A percentile compares a stretch with the other conserved stretches of the same genome.
phyloP scores from a whole-genome alignment of 1,284 basidiomycete genomes.

The Pseudozyma hubeiensis region DNA sequence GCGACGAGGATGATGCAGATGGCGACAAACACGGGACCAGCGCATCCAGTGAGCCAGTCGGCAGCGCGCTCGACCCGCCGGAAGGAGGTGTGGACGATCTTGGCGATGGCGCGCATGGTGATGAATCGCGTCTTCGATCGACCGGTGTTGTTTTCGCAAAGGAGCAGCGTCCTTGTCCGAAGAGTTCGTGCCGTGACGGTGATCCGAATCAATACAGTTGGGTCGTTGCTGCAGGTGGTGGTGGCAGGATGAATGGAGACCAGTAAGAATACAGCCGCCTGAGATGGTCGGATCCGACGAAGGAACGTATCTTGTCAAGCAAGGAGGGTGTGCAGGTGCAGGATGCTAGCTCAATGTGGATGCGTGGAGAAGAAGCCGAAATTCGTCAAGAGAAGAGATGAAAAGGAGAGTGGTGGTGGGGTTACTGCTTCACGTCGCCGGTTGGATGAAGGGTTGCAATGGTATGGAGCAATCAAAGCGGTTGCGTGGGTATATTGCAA shows the following conservation, averaged over 20 bases:
- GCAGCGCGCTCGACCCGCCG: conserved; percentile 80
- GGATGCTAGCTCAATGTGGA: too few species aligned
- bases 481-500: conserved; percentile 1
- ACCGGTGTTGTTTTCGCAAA: too few species aligned
- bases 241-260: too few species aligned
- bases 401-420: not conserved
- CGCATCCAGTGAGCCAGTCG: conserved; percentile 85
- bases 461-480: not conserved
- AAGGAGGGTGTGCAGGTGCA: too few species aligned
- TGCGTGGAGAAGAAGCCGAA: not conserved
- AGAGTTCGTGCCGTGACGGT: too few species aligned
- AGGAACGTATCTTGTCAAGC: too few species aligned
- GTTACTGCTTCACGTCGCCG: not conserved
- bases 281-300: too few species aligned
- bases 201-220: too few species aligned
- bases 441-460: not conserved
- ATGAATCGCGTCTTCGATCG: too few species aligned
- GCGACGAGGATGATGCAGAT: conserved; percentile 78
- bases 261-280: too few species aligned
- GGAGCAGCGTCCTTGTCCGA: too few species aligned
- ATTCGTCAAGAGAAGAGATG: not conserved
- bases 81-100: conserved; percentile 84
- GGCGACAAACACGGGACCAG: conserved; percentile 86
- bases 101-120: conserved; percentile 65
- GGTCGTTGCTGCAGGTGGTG: too few species aligned